phyloP scores from a whole-genome alignment of 2,329 filamentous ascomycete species.

The Diaporthe nobilis region DNA sequence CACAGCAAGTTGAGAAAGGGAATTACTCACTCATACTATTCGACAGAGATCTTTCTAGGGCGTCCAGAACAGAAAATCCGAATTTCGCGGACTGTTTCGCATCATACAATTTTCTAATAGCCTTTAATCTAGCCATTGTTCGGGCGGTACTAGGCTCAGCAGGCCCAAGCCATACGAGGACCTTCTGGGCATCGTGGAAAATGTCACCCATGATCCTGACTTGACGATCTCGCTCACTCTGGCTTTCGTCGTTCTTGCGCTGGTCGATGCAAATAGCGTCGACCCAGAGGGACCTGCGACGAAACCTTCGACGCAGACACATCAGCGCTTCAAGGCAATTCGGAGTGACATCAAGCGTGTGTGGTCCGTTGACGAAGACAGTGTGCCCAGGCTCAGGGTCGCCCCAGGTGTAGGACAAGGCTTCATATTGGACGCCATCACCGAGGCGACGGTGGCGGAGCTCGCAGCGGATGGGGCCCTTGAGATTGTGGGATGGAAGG shows the following conservation, averaged over 20 bases:
- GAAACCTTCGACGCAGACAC: not conserved
- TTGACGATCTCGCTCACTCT: not conserved
- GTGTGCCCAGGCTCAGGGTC: not conserved
- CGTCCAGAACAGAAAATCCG: too few species aligned
- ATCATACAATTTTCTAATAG: too few species aligned
- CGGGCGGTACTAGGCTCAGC: not conserved
- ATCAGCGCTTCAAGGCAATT: constrained; percentile 9
- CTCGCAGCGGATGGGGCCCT: not conserved
- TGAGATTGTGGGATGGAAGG: not conserved
- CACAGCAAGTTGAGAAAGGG: fast-evolving
- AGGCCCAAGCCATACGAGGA: constrained; percentile 18
- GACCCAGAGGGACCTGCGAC: not conserved
- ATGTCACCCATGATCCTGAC: constrained; percentile 12
- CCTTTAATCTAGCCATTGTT: not conserved
- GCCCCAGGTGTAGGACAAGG: constrained; percentile 13
- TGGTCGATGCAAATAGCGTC: constrained; percentile 25
- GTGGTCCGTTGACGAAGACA: not conserved
- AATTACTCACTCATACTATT: not conserved
- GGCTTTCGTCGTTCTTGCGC: not conserved
- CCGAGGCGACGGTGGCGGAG: not conserved
- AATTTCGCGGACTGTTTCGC: too few species aligned
- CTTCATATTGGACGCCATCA: not conserved
- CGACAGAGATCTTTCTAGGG: too few species aligned
- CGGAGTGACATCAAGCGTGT: not conserved
- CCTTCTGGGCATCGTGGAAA: not conserved